Evolutionary conservation across 139 green algal genomes (phyloP).

Genomic region (Chlorokybus atmophyticus): DNA sequence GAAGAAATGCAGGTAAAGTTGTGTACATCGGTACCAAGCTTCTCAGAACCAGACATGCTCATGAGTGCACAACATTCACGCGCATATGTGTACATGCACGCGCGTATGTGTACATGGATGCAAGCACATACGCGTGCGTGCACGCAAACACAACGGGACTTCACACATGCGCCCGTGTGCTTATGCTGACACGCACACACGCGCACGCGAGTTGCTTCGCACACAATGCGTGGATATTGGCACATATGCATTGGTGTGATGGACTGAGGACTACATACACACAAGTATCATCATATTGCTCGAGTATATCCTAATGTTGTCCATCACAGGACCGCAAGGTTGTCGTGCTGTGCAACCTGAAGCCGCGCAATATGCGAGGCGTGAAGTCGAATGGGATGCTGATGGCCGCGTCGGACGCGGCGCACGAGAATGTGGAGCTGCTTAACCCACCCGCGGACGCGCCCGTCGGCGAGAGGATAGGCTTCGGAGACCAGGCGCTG

Average conservation of each 20-base stretch:
- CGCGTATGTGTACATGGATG: no score
- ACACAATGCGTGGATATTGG: not conserved
- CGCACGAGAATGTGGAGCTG: constrained; percentile 63
- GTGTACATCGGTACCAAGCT: no score
- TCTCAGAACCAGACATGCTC: no score
- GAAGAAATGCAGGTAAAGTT: constrained; percentile 46
- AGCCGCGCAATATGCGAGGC: constrained; percentile 51
- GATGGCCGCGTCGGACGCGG: constrained; percentile 51
- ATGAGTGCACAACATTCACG: no score
- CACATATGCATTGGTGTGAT: no score
- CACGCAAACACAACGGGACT: not conserved
- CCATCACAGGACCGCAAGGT: constrained; percentile 50
- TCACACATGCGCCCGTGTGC: constrained; percentile 14
- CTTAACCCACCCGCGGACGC: constrained; percentile 48
- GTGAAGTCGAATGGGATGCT: constrained; percentile 73
- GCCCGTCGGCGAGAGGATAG: constrained; percentile 53
- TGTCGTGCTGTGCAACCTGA: constrained; percentile 72
- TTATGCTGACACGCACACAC: not conserved
- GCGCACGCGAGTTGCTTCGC: not conserved
- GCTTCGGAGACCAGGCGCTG: constrained; percentile 34
- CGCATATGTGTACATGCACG: no score
- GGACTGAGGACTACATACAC: no score
- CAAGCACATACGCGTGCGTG: no score
- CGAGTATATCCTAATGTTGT: no score
- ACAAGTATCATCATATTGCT: no score